Percentiles rank a stretch among this genome's conserved stretches.
phyloP scores from a whole-genome alignment of 495 filamentous ascomycete genomes.

The Pyrenula aspistea region DNA sequence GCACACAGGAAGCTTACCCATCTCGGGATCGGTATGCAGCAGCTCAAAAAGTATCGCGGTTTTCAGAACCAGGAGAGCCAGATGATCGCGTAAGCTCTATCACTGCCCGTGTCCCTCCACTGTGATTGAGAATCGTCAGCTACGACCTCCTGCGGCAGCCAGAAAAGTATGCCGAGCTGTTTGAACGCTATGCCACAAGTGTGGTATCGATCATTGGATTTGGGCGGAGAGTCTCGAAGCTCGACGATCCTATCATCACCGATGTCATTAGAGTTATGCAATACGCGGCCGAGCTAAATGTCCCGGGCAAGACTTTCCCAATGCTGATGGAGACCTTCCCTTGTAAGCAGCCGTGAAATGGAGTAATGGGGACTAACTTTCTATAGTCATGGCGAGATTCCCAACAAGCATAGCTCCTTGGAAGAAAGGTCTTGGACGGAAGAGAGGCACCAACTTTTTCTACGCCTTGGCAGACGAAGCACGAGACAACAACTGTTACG shows the following conservation, averaged over 20 bases:
- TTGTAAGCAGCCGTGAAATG: constrained; percentile 8
- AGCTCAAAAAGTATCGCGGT: constrained; percentile 42
- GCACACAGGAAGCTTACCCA: constrained; percentile 51
- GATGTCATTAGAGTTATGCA: constrained; percentile 31
- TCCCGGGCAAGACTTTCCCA: constrained; percentile 45
- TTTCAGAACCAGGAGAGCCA: constrained; percentile 47
- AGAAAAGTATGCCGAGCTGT: constrained; percentile 25
- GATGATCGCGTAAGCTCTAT: constrained; percentile 23
- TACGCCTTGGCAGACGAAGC: constrained; percentile 29
- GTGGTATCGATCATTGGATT: constrained; percentile 34
- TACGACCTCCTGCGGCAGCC: constrained; percentile 19
- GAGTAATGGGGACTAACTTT: background rate
- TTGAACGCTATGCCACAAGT: constrained; percentile 29
- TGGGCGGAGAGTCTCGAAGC: constrained; percentile 20
- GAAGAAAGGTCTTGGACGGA: constrained; percentile 24
- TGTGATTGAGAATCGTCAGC: too few species aligned
- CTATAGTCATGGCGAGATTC: constrained; percentile 25
- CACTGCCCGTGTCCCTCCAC: too few species aligned
- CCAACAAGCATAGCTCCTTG: constrained; percentile 22
- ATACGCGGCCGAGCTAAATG: constrained; percentile 20
- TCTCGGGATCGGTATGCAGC: constrained; percentile 45
- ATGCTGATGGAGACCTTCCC: constrained; percentile 52
- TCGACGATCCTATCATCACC: constrained; percentile 29
- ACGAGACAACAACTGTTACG: constrained; percentile 21
- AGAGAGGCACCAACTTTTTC: constrained; percentile 25